Base-by-base conservation (phyloP, 208 protist species). In the Strigomonas galati region DNA sequence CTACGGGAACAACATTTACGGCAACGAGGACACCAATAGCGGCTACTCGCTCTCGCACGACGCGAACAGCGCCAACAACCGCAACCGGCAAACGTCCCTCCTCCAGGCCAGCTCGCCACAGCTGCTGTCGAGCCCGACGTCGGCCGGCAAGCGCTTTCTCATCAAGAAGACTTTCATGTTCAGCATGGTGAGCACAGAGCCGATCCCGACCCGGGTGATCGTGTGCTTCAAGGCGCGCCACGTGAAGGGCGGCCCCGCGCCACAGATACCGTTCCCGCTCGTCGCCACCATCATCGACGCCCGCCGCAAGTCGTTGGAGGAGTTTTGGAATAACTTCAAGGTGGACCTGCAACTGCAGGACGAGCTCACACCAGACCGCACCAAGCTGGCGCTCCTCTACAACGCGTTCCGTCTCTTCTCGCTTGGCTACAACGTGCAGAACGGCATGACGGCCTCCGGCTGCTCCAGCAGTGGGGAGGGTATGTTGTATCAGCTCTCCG, bases 331-430 rank as follows among this genome's bases (percentile, higher is more conserved):
- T 28, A 84, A 71, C 31, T 86, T 80, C 65, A 67, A 87, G 65
- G 81, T 91, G 35, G 79, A 91, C 62, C 46, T 96, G 15, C 79
- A 89, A 52, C 80, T 89, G 55, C 83, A 93, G 67, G 87, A 91
- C n/a, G 87, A 96, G 65, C 69, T 90, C 28, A 73, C 76, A 28
- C 77, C 78, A 17, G 83, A 84, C 70, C 82, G 90, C n/a, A 83
- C 84, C 55, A 62, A 71, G 10, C 79, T 96, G 23, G 65, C 83
- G 4, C 78, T 96, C 49, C 60, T 90, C 28, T 92, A 86, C 74
- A 93, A 91, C 69, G 79, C 82, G 0, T 93, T 92, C 61, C 74
- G 90, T 46, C 68, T 96, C 56, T 88, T 84, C 63, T 80, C 63
- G 55, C 77, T 96, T 26, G 86, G 78, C 21, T 66, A 76, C 48